Percentiles rank a stretch among this genome's conserved stretches.
phyloP scores from a whole-genome alignment of 345 rosid species.

The Mallotus nudiflorus region DNA sequence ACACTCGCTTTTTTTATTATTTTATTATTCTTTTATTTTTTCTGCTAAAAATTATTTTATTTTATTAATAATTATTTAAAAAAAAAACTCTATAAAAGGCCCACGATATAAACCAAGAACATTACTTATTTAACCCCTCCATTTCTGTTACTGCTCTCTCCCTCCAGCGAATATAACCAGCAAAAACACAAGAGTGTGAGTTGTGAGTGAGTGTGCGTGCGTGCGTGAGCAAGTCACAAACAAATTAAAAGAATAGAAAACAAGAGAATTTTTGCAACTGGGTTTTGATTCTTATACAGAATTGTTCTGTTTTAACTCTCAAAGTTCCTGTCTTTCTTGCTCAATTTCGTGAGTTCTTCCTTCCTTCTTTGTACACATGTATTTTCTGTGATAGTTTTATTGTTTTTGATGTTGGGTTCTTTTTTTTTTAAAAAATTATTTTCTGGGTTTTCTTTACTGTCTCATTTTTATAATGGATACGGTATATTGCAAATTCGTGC shows the following conservation, averaged over 20 bases:
- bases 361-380: not conserved
- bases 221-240: slow-evolving; percentile 1
- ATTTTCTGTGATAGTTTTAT: not conserved
- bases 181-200: not conserved
- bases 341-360: slow-evolving; percentile 10
- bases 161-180: slow-evolving; percentile 7
- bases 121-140: slow-evolving; percentile 4
- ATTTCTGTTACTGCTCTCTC: not conserved
- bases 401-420: not conserved
- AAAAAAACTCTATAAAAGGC: slow-evolving; percentile 19
- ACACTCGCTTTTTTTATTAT: not conserved
- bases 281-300: slow-evolving; percentile 15
- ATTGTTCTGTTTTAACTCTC: not conserved
- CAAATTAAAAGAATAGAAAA: not conserved
- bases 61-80: not conserved
- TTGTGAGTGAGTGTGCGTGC: not conserved
- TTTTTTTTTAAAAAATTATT: not conserved
- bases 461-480: not conserved
- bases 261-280: slow-evolving; percentile 17
- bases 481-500: not conserved
- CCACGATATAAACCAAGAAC: slow-evolving; percentile 4
- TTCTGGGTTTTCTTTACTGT: not conserved
- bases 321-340: slow-evolving; percentile 10
- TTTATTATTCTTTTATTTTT: not conserved
- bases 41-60: not conserved